phyloP scores from a whole-genome alignment of 2,329 filamentous ascomycete species.

The Fusarium caatingaense region DNA sequence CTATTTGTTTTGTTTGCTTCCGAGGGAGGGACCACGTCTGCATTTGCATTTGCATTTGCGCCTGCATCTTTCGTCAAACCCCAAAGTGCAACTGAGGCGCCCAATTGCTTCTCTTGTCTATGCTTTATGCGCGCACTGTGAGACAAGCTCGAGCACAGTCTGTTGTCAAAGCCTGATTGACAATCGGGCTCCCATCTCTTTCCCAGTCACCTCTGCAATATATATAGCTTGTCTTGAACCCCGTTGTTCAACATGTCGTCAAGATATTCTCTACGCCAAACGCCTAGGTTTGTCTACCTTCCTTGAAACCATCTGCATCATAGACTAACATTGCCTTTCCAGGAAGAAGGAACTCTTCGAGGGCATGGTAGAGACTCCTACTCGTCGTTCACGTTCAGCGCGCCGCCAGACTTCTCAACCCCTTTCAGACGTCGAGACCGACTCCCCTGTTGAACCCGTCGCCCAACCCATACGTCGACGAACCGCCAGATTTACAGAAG shows the following conservation, averaged over 20 bases:
- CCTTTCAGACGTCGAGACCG: constrained; percentile 61
- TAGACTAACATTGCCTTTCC: constrained; percentile 15
- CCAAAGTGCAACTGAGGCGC: constrained; percentile 16
- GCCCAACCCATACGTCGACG: constrained; percentile 58
- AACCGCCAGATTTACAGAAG: constrained; percentile 62
- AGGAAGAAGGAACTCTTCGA: constrained; percentile 72
- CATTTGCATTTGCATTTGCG: constrained; percentile 3
- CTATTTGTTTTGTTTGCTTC: constrained; percentile 14
- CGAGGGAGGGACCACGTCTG: constrained; percentile 9
- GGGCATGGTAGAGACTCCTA: constrained; percentile 70
- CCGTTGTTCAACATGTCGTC: constrained; percentile 49
- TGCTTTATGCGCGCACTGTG: constrained; percentile 16
- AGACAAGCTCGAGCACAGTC: constrained; percentile 12
- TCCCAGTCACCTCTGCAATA: constrained; percentile 2
- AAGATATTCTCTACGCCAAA: constrained; percentile 54
- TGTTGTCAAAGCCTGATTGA: constrained; percentile 24
- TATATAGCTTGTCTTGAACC: constrained; percentile 40
- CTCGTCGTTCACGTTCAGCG: constrained; percentile 58
- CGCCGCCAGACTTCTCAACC: constrained; percentile 64
- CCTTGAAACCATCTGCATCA: neutral
- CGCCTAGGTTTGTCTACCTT: constrained; percentile 50
- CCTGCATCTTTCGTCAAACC: constrained; percentile 17
- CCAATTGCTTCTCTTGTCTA: constrained; percentile 27
- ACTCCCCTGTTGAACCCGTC: constrained; percentile 57
- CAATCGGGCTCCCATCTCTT: constrained; percentile 7